A percentile compares a stretch with the other conserved stretches of the same genome.
phyloP scores from a whole-genome alignment of 2,329 filamentous ascomycete species.

The Verruconis gallopava region DNA sequence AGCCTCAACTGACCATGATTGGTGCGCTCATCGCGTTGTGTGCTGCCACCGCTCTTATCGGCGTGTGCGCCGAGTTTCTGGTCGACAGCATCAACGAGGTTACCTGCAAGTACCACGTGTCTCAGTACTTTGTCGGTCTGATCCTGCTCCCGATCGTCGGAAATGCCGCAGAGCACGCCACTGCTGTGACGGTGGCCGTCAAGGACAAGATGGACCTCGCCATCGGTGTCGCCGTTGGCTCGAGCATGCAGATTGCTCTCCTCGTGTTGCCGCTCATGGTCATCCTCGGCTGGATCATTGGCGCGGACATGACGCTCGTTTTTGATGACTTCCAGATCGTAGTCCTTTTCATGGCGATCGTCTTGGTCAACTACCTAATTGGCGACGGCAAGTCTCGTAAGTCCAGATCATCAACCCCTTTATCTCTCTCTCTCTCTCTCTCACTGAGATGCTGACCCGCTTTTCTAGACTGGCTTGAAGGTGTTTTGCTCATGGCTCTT shows the following conservation, averaged over 20 bases:
- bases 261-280: conserved; percentile 48
- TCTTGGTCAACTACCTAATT: conserved; percentile 50
- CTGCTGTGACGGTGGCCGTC: conserved; percentile 43
- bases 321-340: conserved; percentile 83
- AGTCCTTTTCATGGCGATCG: conserved; percentile 42
- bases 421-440: conserved; percentile 10
- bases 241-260: conserved; percentile 52
- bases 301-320: conserved; percentile 57
- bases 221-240: conserved; percentile 53
- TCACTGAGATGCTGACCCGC: no score
- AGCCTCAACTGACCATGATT: conserved; percentile 57
- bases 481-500: conserved; percentile 44
- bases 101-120: conserved; percentile 35
- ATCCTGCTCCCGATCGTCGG: conserved; percentile 54
- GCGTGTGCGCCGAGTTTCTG: conserved; percentile 59
- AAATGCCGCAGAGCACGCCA: conserved; percentile 54
- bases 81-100: conserved; percentile 46
- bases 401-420: conserved; percentile 8
- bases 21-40: conserved; percentile 62
- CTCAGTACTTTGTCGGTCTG: conserved; percentile 48
- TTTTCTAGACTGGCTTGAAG: conserved; percentile 46
- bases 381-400: conserved; percentile 42
- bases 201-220: conserved; percentile 54
- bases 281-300: conserved; percentile 48
- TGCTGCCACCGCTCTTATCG: conserved; percentile 65